A percentile compares a stretch with the other conserved stretches of the same genome.
These are phyloP conservation scores for Penicillium sp. DNA, from an alignment of 2,329 filamentous ascomycete genomes.

Conservation along the genomic window DNA sequence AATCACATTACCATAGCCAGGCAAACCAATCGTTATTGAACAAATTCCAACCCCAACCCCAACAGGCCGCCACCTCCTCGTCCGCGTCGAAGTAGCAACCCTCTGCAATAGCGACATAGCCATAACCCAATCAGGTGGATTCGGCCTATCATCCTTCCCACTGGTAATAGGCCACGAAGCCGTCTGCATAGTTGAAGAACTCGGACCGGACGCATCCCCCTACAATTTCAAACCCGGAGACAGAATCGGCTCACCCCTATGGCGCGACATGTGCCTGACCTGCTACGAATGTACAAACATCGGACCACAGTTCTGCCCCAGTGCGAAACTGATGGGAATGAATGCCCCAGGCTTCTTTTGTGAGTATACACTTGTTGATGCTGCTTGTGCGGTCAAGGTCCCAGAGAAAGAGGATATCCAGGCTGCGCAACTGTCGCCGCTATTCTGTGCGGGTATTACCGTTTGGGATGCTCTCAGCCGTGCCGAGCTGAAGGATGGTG, in stretches of 20 bases:
- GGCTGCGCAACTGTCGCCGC: slow-evolving; percentile 30
- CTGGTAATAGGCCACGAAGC: slow-evolving; percentile 50
- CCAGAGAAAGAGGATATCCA: slow-evolving; percentile 38
- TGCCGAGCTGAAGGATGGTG: slow-evolving; percentile 10
- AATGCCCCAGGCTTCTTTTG: slow-evolving; percentile 48
- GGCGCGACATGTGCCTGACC: slow-evolving; percentile 48
- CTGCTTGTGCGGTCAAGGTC: slow-evolving; percentile 43
- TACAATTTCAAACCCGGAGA: slow-evolving; percentile 48
- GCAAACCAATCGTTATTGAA: slow-evolving; percentile 39
- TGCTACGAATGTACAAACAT: slow-evolving; percentile 49
- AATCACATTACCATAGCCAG: background rate
- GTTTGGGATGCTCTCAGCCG: slow-evolving; percentile 20
- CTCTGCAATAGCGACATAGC: slow-evolving; percentile 45
- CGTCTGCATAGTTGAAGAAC: slow-evolving; percentile 44
- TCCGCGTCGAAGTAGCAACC: slow-evolving; percentile 41
- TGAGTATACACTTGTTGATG: slow-evolving; percentile 51
- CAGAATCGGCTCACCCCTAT: slow-evolving; percentile 49
- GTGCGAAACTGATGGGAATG: slow-evolving; percentile 42
- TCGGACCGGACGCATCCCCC: slow-evolving; percentile 36
- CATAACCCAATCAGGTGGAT: background rate
- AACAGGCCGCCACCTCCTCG: slow-evolving; percentile 42
- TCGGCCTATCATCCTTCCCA: background rate
- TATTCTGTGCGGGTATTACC: slow-evolving; percentile 56
- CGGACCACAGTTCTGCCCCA: slow-evolving; percentile 28
- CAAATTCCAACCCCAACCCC: slow-evolving; percentile 47